Evolutionary conservation across 257 asterid species (phyloP).

Genomic region (Cynanchum wilfordii): DNA sequence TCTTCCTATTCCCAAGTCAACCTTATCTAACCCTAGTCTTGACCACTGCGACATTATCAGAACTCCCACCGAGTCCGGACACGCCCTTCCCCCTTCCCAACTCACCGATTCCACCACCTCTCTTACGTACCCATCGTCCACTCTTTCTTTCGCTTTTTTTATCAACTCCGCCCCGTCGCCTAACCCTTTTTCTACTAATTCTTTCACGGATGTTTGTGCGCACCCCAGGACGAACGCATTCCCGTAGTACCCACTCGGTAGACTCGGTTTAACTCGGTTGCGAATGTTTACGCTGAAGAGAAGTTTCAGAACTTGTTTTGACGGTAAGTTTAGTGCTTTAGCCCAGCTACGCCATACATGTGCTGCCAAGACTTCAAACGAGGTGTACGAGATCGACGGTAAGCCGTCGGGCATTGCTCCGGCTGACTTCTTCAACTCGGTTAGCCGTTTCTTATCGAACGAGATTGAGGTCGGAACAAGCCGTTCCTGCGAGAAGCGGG

Average conservation of each 20-base stretch:
- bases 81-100: conserved; percentile 13
- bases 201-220: conserved; percentile 32
- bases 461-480: conserved; percentile 41
- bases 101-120: conserved; percentile 64
- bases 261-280: conserved; percentile 43
- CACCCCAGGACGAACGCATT: conserved; percentile 64
- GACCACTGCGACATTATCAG: conserved; percentile 72
- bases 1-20: conserved; percentile 65
- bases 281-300: conserved; percentile 53
- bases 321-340: conserved; percentile 37
- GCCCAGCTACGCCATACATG: conserved; percentile 78
- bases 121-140: conserved; percentile 46
- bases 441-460: conserved; percentile 27
- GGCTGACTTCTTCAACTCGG: conserved; percentile 35
- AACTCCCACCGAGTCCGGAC: conserved; percentile 62
- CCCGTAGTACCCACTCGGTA: conserved; percentile 63
- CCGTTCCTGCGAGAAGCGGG: conserved; percentile 32
- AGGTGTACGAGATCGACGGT: conserved; percentile 24
- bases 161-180: conserved; percentile 34
- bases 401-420: background rate
- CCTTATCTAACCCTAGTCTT: conserved; percentile 48
- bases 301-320: conserved; percentile 41
- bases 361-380: conserved; percentile 62
- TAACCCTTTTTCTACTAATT: conserved; percentile 34
- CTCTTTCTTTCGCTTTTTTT: conserved; percentile 47